Conservation (phyloP, 257 asterid species). For the Cordia subcordata region DNA sequence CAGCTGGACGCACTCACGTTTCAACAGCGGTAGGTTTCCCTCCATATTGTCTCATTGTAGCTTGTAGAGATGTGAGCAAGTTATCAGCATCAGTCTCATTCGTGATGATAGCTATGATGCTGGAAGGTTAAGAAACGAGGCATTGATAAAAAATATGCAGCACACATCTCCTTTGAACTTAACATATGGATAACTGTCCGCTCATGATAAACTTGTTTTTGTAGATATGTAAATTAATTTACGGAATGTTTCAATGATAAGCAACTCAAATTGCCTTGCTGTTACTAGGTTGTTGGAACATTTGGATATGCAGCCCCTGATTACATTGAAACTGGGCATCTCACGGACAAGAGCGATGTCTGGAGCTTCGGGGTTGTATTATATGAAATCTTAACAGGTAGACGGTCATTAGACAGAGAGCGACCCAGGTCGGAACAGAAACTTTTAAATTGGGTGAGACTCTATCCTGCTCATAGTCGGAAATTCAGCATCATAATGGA, state of each 20-base stretch:
- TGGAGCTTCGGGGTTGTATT: conserved; percentile 95
- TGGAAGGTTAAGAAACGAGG: too few species aligned
- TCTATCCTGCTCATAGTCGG: conserved; percentile 45
- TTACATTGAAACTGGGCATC: conserved; percentile 89
- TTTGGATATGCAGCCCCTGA: conserved; percentile 98
- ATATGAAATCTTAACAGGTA: conserved; percentile 76
- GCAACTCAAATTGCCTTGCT: background rate
- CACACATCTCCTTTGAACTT: too few species aligned
- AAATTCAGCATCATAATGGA: conserved; percentile 67
- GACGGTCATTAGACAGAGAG: conserved; percentile 71
- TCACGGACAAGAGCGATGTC: conserved; percentile 86
- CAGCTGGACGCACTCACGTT: conserved; percentile 63
- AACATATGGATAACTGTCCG: too few species aligned
- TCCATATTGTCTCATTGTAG: background rate
- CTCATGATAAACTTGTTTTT: too few species aligned
- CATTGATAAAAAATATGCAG: too few species aligned
- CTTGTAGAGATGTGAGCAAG: too few species aligned
- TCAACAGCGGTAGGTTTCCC: conserved; percentile 64
- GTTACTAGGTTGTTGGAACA: conserved; percentile 79
- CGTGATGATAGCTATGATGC: too few species aligned
- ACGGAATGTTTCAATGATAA: too few species aligned
- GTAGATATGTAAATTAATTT: too few species aligned
- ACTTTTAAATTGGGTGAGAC: conserved; percentile 75
- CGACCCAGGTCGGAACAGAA: conserved; percentile 72
- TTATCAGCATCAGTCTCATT: too few species aligned